Evolutionary conservation across 148 eudicot genomes (phyloP), one percentile per base, ranked within the genome.

Genomic region (Gaultheria prostrata): DNA sequence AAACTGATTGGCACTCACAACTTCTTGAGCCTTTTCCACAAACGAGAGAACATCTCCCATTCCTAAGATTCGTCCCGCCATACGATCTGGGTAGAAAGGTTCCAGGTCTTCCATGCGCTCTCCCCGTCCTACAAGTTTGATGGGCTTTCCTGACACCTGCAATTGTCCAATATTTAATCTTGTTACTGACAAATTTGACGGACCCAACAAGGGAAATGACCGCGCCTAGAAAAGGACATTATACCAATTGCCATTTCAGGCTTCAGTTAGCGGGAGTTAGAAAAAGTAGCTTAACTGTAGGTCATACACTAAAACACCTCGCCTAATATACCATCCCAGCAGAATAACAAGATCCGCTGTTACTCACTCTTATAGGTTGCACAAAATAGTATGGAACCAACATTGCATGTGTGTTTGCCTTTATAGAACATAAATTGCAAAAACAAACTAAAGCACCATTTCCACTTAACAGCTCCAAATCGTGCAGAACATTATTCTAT

Each of bases 21-120:
- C 97, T 96, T 96, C 94, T 87, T 94, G 95, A 61, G 99, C 99
- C 83, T 96, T 96, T 89, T 96, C 99, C 82, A 96, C 99, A 87
- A 96, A 94, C 45, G 99, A 94, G 74, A 96, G 93, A 88, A 94
- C 99, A 85, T 96, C 99, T 72, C 99, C 99, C 99, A 96, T 96
- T 81, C 99, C 99, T 80, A 96, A 90, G 82, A 96, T 91, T 77
- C 99, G 93, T 70, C 99, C 99, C 72, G 98, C 99, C 99, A 96
- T 96, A 79, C 99, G 97, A 86, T 96, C 98, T 50, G 99, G 99
- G 86, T 96, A 96, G 86, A 96, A 96, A 81, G 98, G 99, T 86
- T 96, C 99, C 43, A 96, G 98, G 85, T 96, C 99, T 85, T 96
- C 98, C 99, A 96, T 96, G 46, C 95, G 93, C 87, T 96, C 99